Evolutionary conservation across 495 filamentous ascomycete species (phyloP).

Genomic region (Trichoderma reesei): DNA sequence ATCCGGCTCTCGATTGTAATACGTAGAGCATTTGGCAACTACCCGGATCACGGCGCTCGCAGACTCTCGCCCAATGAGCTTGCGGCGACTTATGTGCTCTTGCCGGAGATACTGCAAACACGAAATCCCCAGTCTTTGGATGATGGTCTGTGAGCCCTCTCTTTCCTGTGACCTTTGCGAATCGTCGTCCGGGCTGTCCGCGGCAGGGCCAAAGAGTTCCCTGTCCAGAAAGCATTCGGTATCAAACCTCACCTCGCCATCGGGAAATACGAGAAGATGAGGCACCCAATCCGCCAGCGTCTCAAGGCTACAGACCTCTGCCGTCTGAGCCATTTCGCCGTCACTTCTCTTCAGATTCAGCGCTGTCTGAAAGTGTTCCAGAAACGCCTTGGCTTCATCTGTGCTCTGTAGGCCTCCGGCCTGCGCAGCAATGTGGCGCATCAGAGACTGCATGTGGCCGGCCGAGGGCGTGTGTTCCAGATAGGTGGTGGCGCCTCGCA

Average conservation of each 20-base stretch:
- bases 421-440: constrained; percentile 26
- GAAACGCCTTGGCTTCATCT: constrained; percentile 30
- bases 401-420: constrained; percentile 28
- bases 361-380: constrained; percentile 30
- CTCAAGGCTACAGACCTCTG: constrained; percentile 31
- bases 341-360: constrained; percentile 20
- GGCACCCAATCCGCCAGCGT: constrained; percentile 57
- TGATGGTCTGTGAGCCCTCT: not conserved
- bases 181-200: constrained; percentile 5
- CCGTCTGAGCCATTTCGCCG: constrained; percentile 18
- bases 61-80: constrained; percentile 31
- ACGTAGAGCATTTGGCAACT: constrained; percentile 31
- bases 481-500: constrained; percentile 27
- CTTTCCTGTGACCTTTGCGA: not conserved
- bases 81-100: constrained; percentile 28
- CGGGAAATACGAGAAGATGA: constrained; percentile 53
- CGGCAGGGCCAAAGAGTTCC: constrained; percentile 42
- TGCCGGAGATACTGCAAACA: constrained; percentile 41
- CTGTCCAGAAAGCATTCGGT: constrained; percentile 47
- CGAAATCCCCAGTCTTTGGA: constrained; percentile 25
- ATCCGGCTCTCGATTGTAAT: constrained; percentile 31
- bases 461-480: constrained; percentile 22
- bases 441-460: constrained; percentile 22
- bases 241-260: constrained; percentile 41
- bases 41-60: constrained; percentile 31